Base-by-base conservation (phyloP, 768 basidiomycete genomes). In the Coprinopsis sp. region DNA sequence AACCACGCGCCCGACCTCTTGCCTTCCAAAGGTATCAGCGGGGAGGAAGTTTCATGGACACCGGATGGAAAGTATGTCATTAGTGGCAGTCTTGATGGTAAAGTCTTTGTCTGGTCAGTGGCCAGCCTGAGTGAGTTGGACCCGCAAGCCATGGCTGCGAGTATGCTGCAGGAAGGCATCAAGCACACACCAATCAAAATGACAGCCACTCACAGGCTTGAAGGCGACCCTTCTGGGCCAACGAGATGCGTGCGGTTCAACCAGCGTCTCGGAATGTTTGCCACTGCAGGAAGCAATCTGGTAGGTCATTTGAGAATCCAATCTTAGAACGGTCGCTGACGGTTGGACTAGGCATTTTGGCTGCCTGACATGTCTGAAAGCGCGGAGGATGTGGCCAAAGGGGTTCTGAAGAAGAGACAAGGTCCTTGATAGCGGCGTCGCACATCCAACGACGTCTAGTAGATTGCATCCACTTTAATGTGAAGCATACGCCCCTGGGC, bases 11-110 rank as follows among this genome's bases (percentile, higher is more conserved):
- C 70, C 14, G 76, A 67, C 44, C 83, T 90, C 55, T 76, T 84
- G 62, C 81, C 90, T 43, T 60, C 72, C 13, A 83, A 84, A 53
- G 93, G 92, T 2, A 81, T 78, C 46, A 94, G 91, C 50, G 91
- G 94, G 11, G 92, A 97, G 61, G 96, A 98, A 68, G 86, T 94
- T 3, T 78, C 78, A 10, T 98, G 91, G 91, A 93, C 90, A 2
- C 89, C 91, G 0, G 95, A 99, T 63, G 92, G 91, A 64, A 89
- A 89, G 63, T 99, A 78, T 57, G 74, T 98, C 33, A 64, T 96
- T 4, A 77, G 88, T 18, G 96, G 96, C 44, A 85, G 83, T 58
- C 73, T 87, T 24, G 84, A 94, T 59, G 96, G 96, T 36, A 81
- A 78, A 55, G 70, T 98, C n/a, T 63, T 76, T 37, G 67, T 95